Evolutionary conservation across 2,329 filamentous ascomycete species (phyloP).

Genomic region (Sclerotinia spermophila): DNA sequence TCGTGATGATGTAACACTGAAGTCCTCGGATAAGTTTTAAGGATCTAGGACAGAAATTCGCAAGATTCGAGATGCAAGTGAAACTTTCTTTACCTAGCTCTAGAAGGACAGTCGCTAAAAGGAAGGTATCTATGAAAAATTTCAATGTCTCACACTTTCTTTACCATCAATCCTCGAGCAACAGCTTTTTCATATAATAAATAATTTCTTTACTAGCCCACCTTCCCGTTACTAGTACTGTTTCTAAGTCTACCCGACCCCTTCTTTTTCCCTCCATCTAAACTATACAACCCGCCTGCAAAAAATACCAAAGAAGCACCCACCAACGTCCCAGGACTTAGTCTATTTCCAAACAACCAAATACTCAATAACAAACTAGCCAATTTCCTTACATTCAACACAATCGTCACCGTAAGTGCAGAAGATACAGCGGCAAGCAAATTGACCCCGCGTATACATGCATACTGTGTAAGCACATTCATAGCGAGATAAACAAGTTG

Average conservation of each 20-base stretch:
- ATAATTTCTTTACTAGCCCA: slow-evolving; percentile 14
- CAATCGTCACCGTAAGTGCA: slow-evolving; percentile 92
- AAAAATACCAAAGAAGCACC: slow-evolving; percentile 86
- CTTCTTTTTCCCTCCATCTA: slow-evolving; percentile 49
- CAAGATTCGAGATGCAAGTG: neutral
- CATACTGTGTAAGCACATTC: slow-evolving; percentile 87
- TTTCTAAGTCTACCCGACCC: neutral
- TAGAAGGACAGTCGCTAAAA: neutral
- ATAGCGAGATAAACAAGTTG: slow-evolving; percentile 68
- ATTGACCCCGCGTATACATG: slow-evolving; percentile 94
- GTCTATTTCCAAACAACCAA: slow-evolving; percentile 84
- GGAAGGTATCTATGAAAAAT: neutral
- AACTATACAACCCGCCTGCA: slow-evolving; percentile 85
- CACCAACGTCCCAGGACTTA: slow-evolving; percentile 71
- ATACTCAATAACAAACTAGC: slow-evolving; percentile 89
- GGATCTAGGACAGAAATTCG: neutral
- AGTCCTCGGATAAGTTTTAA: neutral
- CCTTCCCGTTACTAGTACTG: slow-evolving; percentile 15
- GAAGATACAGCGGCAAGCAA: slow-evolving; percentile 84
- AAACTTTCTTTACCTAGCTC: neutral
- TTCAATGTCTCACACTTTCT: neutral
- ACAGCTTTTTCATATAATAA: slow-evolving; percentile 1
- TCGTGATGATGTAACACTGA: neutral
- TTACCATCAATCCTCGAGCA: neutral
- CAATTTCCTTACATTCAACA: slow-evolving; percentile 91